Evolutionary conservation across 805 yeast genomes (phyloP), one percentile per base, ranked within the genome.

Genomic region (Ogataea allantospora): DNA sequence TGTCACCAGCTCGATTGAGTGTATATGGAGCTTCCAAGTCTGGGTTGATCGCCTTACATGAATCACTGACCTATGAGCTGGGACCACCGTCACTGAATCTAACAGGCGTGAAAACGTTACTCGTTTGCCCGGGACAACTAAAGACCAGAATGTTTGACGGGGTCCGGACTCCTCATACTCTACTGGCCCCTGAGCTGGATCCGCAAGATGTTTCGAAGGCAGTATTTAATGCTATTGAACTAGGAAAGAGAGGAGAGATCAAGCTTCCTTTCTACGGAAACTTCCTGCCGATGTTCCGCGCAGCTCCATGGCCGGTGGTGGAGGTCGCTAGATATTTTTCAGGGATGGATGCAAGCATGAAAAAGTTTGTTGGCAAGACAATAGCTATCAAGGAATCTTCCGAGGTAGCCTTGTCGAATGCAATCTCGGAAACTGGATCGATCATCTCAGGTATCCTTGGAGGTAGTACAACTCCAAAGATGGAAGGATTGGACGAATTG

Each of bases 1-100:
- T 85, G 68, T 73, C 93, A 0, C 97, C 97, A 0, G 89, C 95
- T 7, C 68, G 83, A 15, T 67, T 87, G 40, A 67, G 80, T 30
- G 84, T 84, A 0, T 91, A 91, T 55, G 96, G 96, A 0, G 96
- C 97, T 0, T 76, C 95, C 11, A 91, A 91, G 57, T 81, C 95
- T 0, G 97, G 95, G 0, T 61, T 87, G 19, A 77, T 91, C 35
- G 88, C 91, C 0, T 63, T 88, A 27, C 97, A 89, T 57, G 95
- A 86, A 56, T 79, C 91, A 1, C 63, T 91, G 23, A 76, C 84
- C 0, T 78, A 77, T 52, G 93, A 84, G 58, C 54, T 84, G 19
- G 80, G 83, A 0, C 69, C 75, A 0, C 74, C 77, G 0, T 60
- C 70, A 6, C 54, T 70, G 23, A 65, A 62, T 35, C 57, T 62